These are phyloP conservation scores for Taphrina wiesneri DNA, from an alignment of 1,139 yeast genomes.

Conservation along the genomic window DNA sequence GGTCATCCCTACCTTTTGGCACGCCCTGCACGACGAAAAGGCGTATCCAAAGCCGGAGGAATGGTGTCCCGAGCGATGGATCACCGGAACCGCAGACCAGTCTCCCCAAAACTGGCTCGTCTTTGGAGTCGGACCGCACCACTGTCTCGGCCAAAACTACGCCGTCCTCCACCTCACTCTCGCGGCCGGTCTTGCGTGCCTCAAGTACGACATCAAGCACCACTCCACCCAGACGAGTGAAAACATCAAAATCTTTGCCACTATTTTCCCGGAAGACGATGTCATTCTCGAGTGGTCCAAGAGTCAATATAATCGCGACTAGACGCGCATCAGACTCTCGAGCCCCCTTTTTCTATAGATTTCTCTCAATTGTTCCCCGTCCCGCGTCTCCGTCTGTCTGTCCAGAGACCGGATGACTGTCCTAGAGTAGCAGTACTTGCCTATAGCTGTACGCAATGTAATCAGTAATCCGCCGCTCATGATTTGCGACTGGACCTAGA, in stretches of 20 bases:
- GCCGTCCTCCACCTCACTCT: constrained; percentile 88
- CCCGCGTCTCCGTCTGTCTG: too few relatives aligned
- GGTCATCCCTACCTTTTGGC: constrained; percentile 93
- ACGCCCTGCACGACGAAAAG: constrained; percentile 95
- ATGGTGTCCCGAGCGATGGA: constrained; percentile 95
- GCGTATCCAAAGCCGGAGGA: constrained; percentile 91
- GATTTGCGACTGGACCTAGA: too few relatives aligned
- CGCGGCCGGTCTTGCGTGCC: constrained; percentile 81
- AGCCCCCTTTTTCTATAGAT: not conserved
- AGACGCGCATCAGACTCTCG: not conserved
- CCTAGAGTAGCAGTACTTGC: not conserved
- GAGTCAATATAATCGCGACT: constrained; percentile 18
- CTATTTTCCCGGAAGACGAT: constrained; percentile 89
- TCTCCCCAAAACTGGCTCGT: constrained; percentile 86
- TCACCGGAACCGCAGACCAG: constrained; percentile 57
- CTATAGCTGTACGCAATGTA: not conserved
- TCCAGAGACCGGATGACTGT: too few relatives aligned
- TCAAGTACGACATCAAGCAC: constrained; percentile 79
- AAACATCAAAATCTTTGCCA: constrained; percentile 92
- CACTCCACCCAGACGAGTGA: constrained; percentile 80
- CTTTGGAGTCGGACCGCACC: constrained; percentile 96
- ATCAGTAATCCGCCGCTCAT: not conserved
- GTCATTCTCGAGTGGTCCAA: constrained; percentile 23
- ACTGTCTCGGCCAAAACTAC: constrained; percentile 90
- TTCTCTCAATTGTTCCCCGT: too few relatives aligned